These are phyloP conservation scores for Daldinia sp. DNA, from an alignment of 2,329 filamentous ascomycete genomes.

Conservation along the genomic window DNA sequence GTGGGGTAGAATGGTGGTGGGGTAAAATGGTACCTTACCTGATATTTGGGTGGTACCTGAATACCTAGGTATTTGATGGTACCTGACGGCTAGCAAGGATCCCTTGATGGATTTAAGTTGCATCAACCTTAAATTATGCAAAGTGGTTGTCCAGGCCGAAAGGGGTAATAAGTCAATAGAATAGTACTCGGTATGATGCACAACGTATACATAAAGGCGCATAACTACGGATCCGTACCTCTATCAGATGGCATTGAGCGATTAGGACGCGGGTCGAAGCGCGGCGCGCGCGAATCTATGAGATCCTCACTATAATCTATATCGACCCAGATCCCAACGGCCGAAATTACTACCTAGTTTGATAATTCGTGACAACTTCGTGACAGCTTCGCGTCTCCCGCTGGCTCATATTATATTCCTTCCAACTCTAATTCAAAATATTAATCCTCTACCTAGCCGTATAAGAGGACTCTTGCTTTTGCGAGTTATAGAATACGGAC, in stretches of 20 bases:
- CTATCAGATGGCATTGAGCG: background rate
- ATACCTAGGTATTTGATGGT: background rate
- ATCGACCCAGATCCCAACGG: background rate
- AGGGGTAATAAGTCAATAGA: constrained; percentile 38
- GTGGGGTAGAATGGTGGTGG: constrained; percentile 21
- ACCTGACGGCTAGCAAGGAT: constrained; percentile 22
- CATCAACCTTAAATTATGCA: constrained; percentile 18
- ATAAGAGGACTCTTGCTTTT: no score
- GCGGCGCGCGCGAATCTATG: background rate
- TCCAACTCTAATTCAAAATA: background rate
- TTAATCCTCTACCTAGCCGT: background rate
- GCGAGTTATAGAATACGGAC: no score
- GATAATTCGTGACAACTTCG: background rate
- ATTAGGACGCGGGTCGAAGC: background rate
- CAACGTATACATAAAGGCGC: background rate
- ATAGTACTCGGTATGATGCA: constrained; percentile 7
- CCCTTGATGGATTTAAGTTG: constrained; percentile 8
- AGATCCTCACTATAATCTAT: background rate
- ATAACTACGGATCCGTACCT: no score
- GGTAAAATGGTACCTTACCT: no score
- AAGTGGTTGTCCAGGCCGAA: constrained; percentile 8
- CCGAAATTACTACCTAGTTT: background rate
- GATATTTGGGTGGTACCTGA: no score
- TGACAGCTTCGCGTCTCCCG: background rate
- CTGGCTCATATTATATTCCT: background rate